Base-by-base conservation (phyloP, 148 eudicot species). In the Dianthus caryophyllus region DNA sequence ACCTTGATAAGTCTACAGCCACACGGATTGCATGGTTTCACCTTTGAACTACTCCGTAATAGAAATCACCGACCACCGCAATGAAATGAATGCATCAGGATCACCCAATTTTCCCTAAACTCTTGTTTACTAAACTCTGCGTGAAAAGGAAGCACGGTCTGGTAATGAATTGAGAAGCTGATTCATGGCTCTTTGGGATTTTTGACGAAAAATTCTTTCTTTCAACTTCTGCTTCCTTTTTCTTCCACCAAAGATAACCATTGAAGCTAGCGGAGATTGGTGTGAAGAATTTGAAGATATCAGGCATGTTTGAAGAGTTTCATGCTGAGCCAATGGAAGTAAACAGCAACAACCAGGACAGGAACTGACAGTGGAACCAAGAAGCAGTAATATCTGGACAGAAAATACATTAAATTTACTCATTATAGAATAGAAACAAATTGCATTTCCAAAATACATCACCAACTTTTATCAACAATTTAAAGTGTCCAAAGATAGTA, bases 281-380 rank as follows among this genome's bases (percentile, higher is more conserved):
- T 25, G 41, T 5, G 38, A 70, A 22, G 49, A 20, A 10, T 26
- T 50, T 9, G 25, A 24, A 17, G 5, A 39, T 30, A n/a, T 83
- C 77, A 92, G 12, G 98, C 96, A 61, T 92, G 94, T 81, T 89
- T 92, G 82, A 87, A 92, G 58, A 87, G 75, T 65, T 92, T 92
- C 98, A 89, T 89, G 78, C 86, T 85, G 58, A 93, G 87, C 98
- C 98, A 89, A 36, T 89, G 94, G 49, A 89, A 84, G 77, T 92
- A 92, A 5, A 92, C 82, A 11, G 89, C 86, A 62, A 85, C 84
- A 53, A 87, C 33, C 6, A 89, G 81, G 60, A 92, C 55, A 10
- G 94, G 89, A 22, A 87, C 82, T 12, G 94, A 80, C 76, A 89
- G 73, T 20, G 96, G 91, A 69, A 87, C 88, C 84, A 92, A 66